Conservation (phyloP, 352 stramenopile genomes). For the Phytophthora colocasiae region DNA sequence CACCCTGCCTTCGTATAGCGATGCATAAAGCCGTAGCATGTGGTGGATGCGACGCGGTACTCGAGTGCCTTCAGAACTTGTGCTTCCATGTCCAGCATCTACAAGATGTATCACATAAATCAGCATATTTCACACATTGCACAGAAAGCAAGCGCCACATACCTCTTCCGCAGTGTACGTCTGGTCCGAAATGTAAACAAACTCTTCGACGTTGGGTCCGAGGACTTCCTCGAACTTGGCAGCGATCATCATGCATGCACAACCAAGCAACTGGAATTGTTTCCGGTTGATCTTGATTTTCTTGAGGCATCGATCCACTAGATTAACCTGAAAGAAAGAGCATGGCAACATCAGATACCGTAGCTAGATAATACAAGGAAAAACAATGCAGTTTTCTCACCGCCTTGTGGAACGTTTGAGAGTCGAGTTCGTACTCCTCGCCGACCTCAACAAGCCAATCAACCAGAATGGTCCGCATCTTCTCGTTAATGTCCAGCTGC, state of each 20-base stretch:
- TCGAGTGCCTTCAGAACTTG: constrained; percentile 80
- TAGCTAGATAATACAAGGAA: background rate
- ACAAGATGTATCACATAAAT: constrained; percentile 7
- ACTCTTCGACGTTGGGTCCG: constrained; percentile 93
- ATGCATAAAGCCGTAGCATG: constrained; percentile 76
- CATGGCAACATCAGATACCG: constrained; percentile 1
- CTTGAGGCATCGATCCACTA: constrained; percentile 84
- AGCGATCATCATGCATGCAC: constrained; percentile 96
- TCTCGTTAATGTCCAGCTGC: constrained; percentile 99
- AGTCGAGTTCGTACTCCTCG: constrained; percentile 87
- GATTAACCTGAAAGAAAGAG: constrained; percentile 57
- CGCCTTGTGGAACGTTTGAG: constrained; percentile 85
- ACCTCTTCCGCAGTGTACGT: constrained; percentile 92
- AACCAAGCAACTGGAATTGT: constrained; percentile 96
- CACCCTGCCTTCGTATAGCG: constrained; percentile 71
- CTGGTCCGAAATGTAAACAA: constrained; percentile 97
- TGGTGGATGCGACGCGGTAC: constrained; percentile 80
- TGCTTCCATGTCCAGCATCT: constrained; percentile 88
- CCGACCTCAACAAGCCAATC: constrained; percentile 98
- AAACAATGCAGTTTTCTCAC: constrained; percentile 34
- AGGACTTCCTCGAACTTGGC: constrained; percentile 99
- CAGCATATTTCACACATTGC: background rate
- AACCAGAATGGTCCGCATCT: constrained; percentile 99
- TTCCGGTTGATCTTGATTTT: constrained; percentile 89
- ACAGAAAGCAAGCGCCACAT: constrained; percentile 2